phyloP scores from a whole-genome alignment of 2,329 filamentous ascomycete genomes.

The Aspergillus oerlinghausenensis region DNA sequence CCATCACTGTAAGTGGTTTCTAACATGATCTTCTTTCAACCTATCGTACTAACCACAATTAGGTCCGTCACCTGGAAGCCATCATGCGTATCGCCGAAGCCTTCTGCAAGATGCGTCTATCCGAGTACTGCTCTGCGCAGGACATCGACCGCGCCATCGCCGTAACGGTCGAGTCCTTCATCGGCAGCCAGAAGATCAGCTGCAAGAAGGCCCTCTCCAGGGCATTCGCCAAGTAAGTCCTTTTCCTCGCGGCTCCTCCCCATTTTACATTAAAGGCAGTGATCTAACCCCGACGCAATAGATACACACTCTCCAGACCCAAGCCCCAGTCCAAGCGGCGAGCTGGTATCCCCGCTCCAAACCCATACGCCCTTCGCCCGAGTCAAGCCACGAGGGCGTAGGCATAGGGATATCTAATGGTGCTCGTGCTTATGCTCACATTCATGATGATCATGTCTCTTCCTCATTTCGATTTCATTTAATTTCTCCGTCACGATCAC shows the following conservation, averaged over 20 bases:
- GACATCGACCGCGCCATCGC: slow-evolving; percentile 97
- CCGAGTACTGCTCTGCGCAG: slow-evolving; percentile 81
- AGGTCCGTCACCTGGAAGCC: slow-evolving; percentile 96
- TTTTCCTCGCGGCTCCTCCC: slow-evolving; percentile 22
- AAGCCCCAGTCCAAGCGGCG: slow-evolving; percentile 38
- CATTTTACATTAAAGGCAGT: background rate
- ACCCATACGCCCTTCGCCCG: slow-evolving; percentile 19
- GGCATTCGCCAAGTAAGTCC: slow-evolving; percentile 91
- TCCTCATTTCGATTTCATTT: background rate
- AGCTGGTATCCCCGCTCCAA: slow-evolving; percentile 31
- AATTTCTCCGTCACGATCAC: background rate
- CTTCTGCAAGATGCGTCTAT: slow-evolving; percentile 97
- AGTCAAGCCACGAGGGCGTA: background rate
- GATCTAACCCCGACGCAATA: slow-evolving; percentile 14
- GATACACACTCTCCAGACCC: slow-evolving; percentile 37
- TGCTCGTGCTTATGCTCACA: background rate
- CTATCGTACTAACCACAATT: background rate
- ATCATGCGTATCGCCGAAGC: slow-evolving; percentile 93
- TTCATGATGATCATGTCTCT: background rate
- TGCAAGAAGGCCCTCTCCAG: slow-evolving; percentile 93
- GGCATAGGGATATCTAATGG: background rate
- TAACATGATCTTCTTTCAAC: background rate
- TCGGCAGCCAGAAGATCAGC: slow-evolving; percentile 93
- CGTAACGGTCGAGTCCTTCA: slow-evolving; percentile 93
- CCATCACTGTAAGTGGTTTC: slow-evolving; percentile 75